These are phyloP conservation scores for Tripterygium wilfordii DNA, from an alignment of 177 flowering plant genomes.

Conservation along the genomic window DNA sequence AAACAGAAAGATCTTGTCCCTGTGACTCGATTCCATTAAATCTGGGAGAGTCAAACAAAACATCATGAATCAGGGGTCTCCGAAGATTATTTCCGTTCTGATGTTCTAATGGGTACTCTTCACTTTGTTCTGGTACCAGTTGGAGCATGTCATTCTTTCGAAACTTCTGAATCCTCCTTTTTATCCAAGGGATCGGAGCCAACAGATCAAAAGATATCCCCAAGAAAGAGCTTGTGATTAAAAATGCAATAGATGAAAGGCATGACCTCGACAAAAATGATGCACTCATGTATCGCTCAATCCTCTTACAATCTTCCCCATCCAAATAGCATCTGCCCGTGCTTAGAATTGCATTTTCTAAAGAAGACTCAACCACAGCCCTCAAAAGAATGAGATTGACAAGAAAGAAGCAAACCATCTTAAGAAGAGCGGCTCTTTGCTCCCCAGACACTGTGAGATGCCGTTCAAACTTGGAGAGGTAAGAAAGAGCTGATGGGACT, in stretches of 20 bases:
- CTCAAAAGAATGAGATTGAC: slow-evolving; percentile 88
- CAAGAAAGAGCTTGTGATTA: slow-evolving; percentile 90
- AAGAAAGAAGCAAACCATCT: slow-evolving; percentile 96
- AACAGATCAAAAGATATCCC: slow-evolving; percentile 91
- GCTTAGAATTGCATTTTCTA: slow-evolving; percentile 67
- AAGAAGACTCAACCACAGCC: slow-evolving; percentile 83
- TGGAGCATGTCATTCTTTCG: slow-evolving; percentile 96
- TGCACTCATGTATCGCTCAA: slow-evolving; percentile 90
- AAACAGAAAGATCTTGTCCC: slow-evolving; percentile 74
- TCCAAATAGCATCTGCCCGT: slow-evolving; percentile 99
- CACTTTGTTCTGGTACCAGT: slow-evolving; percentile 87
- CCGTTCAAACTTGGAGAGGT: slow-evolving; percentile 83
- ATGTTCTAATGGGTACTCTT: slow-evolving; percentile 62
- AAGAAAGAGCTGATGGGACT: slow-evolving; percentile 85
- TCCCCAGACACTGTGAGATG: slow-evolving; percentile 93
- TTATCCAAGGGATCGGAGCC: slow-evolving; percentile 98
- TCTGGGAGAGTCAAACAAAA: slow-evolving; percentile 25
- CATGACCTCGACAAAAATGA: slow-evolving; percentile 91
- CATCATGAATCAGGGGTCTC: slow-evolving; percentile 63
- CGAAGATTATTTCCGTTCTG: slow-evolving; percentile 44
- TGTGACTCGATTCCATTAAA: slow-evolving; percentile 37
- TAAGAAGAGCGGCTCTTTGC: slow-evolving; percentile 91
- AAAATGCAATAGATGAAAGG: slow-evolving; percentile 90
- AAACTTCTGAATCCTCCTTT: slow-evolving; percentile 72
- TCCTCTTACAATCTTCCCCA: slow-evolving; percentile 95